phyloP scores from a whole-genome alignment of 257 asterid genomes.

The Salvia splendens region DNA sequence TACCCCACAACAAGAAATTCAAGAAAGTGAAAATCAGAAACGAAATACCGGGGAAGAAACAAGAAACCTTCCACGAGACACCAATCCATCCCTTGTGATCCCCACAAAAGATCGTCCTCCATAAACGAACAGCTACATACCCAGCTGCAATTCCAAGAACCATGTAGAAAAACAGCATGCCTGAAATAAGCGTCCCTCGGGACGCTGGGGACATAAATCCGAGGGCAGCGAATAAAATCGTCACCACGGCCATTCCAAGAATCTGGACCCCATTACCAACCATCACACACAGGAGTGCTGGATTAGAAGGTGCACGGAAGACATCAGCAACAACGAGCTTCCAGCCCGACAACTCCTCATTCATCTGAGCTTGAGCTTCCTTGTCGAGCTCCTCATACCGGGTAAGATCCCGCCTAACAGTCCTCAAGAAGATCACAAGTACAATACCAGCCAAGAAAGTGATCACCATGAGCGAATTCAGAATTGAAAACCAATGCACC shows the following conservation, averaged over 20 bases:
- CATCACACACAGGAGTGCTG: constrained; percentile 77
- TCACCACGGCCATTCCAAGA: constrained; percentile 80
- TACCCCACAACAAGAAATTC: constrained; percentile 87
- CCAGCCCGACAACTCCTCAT: constrained; percentile 89
- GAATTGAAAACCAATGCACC: constrained; percentile 85
- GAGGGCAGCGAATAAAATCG: constrained; percentile 78
- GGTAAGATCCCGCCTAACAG: constrained; percentile 77
- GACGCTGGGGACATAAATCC: constrained; percentile 95
- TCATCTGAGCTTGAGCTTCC: constrained; percentile 59
- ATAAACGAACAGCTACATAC: constrained; percentile 69
- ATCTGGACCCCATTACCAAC: constrained; percentile 84
- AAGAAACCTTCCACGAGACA: constrained; percentile 81
- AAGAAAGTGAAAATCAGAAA: constrained; percentile 64
- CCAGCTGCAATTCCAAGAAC: constrained; percentile 79
- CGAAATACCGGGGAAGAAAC: constrained; percentile 82
- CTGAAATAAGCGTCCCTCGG: constrained; percentile 72
- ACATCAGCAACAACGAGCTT: constrained; percentile 81
- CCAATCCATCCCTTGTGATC: constrained; percentile 73
- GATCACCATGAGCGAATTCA: constrained; percentile 82
- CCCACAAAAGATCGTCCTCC: constrained; percentile 59
- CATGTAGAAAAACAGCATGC: constrained; percentile 83
- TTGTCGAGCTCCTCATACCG: constrained; percentile 65
- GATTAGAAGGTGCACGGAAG: constrained; percentile 70
- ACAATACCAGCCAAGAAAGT: constrained; percentile 90
- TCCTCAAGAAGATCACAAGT: constrained; percentile 78